Evolutionary conservation across 108 stramenopile species (phyloP).

Genomic region (Pseudonitzschia pungens): DNA sequence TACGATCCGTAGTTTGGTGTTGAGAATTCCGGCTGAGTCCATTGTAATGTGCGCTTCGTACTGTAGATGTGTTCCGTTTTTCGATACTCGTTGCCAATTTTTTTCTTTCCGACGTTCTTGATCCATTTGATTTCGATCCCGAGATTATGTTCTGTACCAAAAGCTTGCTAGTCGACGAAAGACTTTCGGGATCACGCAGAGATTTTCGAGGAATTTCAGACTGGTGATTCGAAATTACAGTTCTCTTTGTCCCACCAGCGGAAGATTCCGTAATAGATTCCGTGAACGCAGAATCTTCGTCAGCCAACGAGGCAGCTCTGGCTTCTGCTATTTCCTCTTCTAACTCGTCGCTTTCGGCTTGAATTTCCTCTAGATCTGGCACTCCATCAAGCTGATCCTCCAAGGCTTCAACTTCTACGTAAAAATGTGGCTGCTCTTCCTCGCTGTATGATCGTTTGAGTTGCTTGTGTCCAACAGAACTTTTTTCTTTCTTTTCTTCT

Average conservation of each 20-base stretch:
- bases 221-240: not conserved
- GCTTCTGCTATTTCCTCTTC: conserved; percentile 8
- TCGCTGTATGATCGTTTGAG: not conserved
- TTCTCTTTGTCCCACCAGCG: not conserved
- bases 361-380: conserved; percentile 25
- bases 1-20: not conserved
- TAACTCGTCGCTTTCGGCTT: conserved; percentile 1
- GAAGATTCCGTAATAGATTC: conserved; percentile 16
- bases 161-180: not conserved
- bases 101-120: not conserved
- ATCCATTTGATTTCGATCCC: not conserved
- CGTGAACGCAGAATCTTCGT: conserved; percentile 35
- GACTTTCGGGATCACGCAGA: not conserved
- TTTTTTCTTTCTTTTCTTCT: not conserved
- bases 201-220: not conserved
- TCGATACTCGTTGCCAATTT: not conserved
- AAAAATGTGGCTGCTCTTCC: conserved; percentile 16
- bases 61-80: not conserved
- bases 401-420: conserved; percentile 30
- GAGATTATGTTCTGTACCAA: not conserved
- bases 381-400: conserved; percentile 18
- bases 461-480: not conserved
- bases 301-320: conserved; percentile 20
- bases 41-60: not conserved
- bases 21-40: not conserved